Evolutionary conservation across 2,329 filamentous ascomycete species (phyloP).

Genomic region (Fusarium mundagurra): DNA sequence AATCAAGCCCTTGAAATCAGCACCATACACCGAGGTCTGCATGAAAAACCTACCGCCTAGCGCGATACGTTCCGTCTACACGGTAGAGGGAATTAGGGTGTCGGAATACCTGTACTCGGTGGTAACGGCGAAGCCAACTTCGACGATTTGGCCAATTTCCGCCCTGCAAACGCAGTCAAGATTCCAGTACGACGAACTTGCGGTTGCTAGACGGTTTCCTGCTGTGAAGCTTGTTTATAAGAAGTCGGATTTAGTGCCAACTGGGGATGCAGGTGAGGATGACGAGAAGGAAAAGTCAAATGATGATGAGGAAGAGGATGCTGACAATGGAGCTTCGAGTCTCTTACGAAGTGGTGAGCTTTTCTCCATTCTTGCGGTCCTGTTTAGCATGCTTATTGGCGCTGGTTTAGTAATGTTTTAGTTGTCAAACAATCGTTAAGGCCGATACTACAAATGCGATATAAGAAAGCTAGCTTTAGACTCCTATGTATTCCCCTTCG

Average conservation of each 20-base stretch:
- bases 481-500: fast-evolving
- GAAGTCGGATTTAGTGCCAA: background rate
- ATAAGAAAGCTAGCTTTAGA: background rate
- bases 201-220: background rate
- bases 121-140: background rate
- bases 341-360: background rate
- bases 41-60: fast-evolving
- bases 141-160: background rate
- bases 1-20: background rate
- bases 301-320: background rate
- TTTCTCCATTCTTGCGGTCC: background rate
- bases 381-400: conserved; percentile 17
- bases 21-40: background rate
- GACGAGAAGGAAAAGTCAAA: too few relatives aligned
- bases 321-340: background rate
- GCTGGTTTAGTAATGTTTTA: conserved; percentile 15
- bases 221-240: conserved; percentile 26
- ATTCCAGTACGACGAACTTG: background rate
- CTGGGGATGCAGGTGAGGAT: fast-evolving
- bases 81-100: background rate
- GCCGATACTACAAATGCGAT: too few relatives aligned
- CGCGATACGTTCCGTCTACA: background rate
- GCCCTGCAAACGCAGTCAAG: background rate
- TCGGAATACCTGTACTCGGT: background rate
- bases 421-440: background rate